These are phyloP conservation scores for Xylaria curta DNA, from an alignment of 495 filamentous ascomycete genomes.

Conservation along the genomic window DNA sequence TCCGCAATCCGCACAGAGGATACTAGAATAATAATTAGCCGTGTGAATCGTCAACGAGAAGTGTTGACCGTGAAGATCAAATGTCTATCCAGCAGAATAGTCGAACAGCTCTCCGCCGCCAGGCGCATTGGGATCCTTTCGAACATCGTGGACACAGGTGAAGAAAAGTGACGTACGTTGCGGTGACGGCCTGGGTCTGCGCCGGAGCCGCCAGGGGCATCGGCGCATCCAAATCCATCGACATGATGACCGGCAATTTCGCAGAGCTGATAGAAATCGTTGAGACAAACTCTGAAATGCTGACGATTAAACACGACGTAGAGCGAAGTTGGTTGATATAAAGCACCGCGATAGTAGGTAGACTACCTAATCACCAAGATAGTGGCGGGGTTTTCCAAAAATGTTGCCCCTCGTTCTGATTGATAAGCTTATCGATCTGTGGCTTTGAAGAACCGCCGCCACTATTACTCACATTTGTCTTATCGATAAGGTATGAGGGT, in stretches of 20 bases:
- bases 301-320: not conserved
- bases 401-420: conserved; percentile 32
- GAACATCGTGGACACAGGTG: not conserved
- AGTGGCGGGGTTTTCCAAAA: conserved; percentile 29
- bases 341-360: not conserved
- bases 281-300: not conserved
- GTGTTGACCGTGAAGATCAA: not conserved
- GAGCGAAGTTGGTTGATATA: conserved; percentile 1
- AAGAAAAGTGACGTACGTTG: conserved; percentile 30
- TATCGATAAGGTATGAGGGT: too few relatives aligned
- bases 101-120: not conserved
- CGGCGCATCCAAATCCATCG: conserved; percentile 41
- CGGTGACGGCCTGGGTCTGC: conserved; percentile 18
- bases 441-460: not conserved
- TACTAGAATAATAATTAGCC: conserved; percentile 54
- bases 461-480: not conserved
- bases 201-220: conserved; percentile 39
- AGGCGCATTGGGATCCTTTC: not conserved
- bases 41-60: not conserved
- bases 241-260: conserved; percentile 30
- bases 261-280: not conserved
- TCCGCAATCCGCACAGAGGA: conserved; percentile 95
- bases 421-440: conserved; percentile 28
- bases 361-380: conserved; percentile 7
- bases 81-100: not conserved